These are phyloP conservation scores for Balakata baccata DNA, from an alignment of 345 rosid species.

Conservation along the genomic window DNA sequence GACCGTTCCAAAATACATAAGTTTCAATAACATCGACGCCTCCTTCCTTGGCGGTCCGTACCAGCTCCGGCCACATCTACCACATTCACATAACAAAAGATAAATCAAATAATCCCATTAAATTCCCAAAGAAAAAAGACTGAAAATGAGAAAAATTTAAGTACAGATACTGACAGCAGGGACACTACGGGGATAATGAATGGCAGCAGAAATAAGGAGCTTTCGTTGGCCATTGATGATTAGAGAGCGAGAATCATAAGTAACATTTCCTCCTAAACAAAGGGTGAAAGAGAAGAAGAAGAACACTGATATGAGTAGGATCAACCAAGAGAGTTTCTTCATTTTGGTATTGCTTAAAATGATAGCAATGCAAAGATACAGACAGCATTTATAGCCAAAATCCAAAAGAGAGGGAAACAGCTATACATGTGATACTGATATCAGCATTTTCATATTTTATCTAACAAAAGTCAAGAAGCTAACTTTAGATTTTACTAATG, in stretches of 20 bases:
- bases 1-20: slow-evolving; percentile 96
- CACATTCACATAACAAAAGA: slow-evolving; percentile 10
- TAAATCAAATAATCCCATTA: background rate
- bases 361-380: background rate
- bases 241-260: slow-evolving; percentile 57
- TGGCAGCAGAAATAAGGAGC: slow-evolving; percentile 68
- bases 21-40: slow-evolving; percentile 78
- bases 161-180: slow-evolving; percentile 52
- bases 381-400: background rate
- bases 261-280: slow-evolving; percentile 41
- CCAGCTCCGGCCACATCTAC: slow-evolving; percentile 91
- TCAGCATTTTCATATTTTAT: no score
- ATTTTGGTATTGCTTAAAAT: background rate
- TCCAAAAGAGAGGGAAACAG: background rate
- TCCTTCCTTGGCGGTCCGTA: slow-evolving; percentile 85
- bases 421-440: no score
- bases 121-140: background rate
- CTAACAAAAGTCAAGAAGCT: no score
- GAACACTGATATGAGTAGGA: background rate
- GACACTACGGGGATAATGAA: slow-evolving; percentile 74
- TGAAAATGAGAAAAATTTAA: background rate
- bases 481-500: no score
- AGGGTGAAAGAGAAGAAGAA: slow-evolving; percentile 15
- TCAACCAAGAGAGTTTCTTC: background rate
- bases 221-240: slow-evolving; percentile 53